Base-by-base conservation (phyloP, 2,329 filamentous ascomycete genomes). In the Calcarisporium arbuscula region DNA sequence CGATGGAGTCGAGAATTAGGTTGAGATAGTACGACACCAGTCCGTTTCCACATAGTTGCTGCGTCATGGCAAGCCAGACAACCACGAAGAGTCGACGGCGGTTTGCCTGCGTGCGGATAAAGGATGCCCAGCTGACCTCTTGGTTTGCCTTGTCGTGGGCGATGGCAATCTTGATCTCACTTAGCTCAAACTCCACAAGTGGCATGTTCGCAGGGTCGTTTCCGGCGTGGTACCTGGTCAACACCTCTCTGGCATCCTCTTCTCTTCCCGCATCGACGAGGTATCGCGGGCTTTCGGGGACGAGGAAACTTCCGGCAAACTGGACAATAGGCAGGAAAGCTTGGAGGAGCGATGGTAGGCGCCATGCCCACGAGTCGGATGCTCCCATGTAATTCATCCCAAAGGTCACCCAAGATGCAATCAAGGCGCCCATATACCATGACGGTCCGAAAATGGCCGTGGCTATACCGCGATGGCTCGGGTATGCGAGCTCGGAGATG, bases 261-360 rank as follows among this genome's bases (percentile, higher is more conserved):
- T 48, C 46, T 18, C 49, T 53, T 27, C 54, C 55, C 7, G 45
- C 46, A 14, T 50, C 52, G 21, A 58, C 43, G 6, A 58, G 50
- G 37, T 47, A 53, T 30, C 36, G 42, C 3, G 58, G 58, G 5
- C 56, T 59, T 31, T 61, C 58, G 2, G 58, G 58, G 11, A 54
- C 53, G 35, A 61, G 50, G 17, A 54, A 49, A 34, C 61, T 48
- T 17, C 56, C 42, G 1, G 55, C 29, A 1, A 50, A 38, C 2
- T 41, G 43, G 5, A 41, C 26, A 5, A 51, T 7, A 1, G 48
- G 41, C 5, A 45, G 32, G 5, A 44, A 27, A 8, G 40, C 38
- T 32, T 51, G 49, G 8, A 51, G 30, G 7, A 51, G 22, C 2
- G 47, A 45, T 9, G 49, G 49, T 10, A 50, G 36, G n/a, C 47